Percentiles rank a stretch among this genome's conserved stretches.
phyloP scores from a whole-genome alignment of 1,284 basidiomycete species.

The Ganoderma multipileum region DNA sequence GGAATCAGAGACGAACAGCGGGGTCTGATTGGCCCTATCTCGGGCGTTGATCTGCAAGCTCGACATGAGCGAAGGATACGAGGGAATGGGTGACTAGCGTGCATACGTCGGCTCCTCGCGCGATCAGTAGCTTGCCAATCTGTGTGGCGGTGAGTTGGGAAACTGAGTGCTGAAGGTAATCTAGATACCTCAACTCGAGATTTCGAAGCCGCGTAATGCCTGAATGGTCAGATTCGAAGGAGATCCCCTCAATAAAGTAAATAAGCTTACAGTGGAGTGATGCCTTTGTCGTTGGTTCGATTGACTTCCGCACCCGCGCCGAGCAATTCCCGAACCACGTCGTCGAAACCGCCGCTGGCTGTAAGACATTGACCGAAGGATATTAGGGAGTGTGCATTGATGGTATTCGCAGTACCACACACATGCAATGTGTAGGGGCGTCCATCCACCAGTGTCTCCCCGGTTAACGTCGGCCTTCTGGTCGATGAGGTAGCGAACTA shows the following conservation, averaged over 20 bases:
- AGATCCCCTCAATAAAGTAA: constrained; percentile 9
- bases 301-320: constrained; percentile 88
- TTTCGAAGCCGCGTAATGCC: constrained; percentile 96
- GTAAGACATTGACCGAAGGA: constrained; percentile 7
- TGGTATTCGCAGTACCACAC: constrained; percentile 24
- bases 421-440: constrained; percentile 90
- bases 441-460: constrained; percentile 82
- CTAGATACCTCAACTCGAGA: constrained; percentile 80
- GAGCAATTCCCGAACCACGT: constrained; percentile 81
- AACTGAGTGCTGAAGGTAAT: background rate
- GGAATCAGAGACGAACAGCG: constrained; percentile 65
- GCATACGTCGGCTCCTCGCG: constrained; percentile 86
- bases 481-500: constrained; percentile 77
- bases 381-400: background rate
- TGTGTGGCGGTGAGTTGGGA: constrained; percentile 44
- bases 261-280: constrained; percentile 81
- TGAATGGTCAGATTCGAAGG: constrained; percentile 39
- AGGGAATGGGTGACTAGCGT: constrained; percentile 7
- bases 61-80: constrained; percentile 27
- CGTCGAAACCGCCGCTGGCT: constrained; percentile 86
- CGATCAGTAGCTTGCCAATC: constrained; percentile 88
- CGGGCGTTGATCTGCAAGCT: constrained; percentile 83
- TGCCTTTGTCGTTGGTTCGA: constrained; percentile 84
- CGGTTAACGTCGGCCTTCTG: constrained; percentile 76
- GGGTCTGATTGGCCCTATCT: constrained; percentile 90